phyloP scores from a whole-genome alignment of 192 early-diverging fungal species.

The Coemansia biformis region DNA sequence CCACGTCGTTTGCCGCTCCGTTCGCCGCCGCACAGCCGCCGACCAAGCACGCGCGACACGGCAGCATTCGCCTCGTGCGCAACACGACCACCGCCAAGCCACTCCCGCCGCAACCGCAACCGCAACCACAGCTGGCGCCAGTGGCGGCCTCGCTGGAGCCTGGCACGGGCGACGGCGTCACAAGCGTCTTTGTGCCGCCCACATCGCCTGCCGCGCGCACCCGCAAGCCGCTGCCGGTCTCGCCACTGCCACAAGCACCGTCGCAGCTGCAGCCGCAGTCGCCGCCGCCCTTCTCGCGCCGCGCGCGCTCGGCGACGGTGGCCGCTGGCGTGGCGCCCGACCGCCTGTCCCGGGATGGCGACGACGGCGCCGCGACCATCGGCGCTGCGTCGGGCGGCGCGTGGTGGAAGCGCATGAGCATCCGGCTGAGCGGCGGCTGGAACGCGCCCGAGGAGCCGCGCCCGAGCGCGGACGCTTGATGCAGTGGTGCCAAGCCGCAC shows the following conservation, averaged over 20 bases:
- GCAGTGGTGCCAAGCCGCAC: too few species aligned
- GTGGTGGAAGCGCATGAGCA: slow-evolving; percentile 51
- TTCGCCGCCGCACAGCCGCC: neutral
- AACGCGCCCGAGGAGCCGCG: slow-evolving; percentile 12
- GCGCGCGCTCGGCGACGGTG: slow-evolving; percentile 38
- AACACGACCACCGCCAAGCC: slow-evolving; percentile 6
- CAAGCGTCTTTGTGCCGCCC: slow-evolving; percentile 47
- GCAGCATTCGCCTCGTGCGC: slow-evolving; percentile 14
- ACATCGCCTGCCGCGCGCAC: slow-evolving; percentile 22
- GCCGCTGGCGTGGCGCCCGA: slow-evolving; percentile 18
- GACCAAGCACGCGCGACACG: slow-evolving; percentile 4
- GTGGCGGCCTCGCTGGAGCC: slow-evolving; percentile 10
- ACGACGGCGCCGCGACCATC: slow-evolving; percentile 17
- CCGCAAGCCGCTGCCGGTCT: neutral
- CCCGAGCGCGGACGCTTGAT: neutral
- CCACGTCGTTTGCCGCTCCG: neutral
- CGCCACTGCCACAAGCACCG: too few species aligned
- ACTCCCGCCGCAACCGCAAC: neutral
- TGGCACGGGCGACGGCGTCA: slow-evolving; percentile 47
- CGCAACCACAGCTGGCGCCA: slow-evolving; percentile 9
- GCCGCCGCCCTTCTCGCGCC: slow-evolving; percentile 27
- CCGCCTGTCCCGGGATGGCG: neutral
- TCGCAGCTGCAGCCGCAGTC: slow-evolving; percentile 2
- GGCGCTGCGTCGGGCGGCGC: slow-evolving; percentile 11
- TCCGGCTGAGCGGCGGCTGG: slow-evolving; percentile 21